Conservation (phyloP, 139 green algal genomes). For the Diplosphaera chodatii region DNA sequence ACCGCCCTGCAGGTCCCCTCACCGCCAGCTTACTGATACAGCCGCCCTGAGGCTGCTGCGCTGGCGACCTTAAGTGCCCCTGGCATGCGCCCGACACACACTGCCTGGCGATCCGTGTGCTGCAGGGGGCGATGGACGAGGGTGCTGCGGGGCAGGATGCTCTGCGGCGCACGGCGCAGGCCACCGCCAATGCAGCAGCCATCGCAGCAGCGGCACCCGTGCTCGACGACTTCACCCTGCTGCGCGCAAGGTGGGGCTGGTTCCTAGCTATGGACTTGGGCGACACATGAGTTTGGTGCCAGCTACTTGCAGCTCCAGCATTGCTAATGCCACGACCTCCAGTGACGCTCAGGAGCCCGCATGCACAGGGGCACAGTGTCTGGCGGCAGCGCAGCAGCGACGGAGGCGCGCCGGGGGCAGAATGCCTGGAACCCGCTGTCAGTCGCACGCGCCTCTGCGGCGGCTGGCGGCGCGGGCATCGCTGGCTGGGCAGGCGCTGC, state of each 20-base stretch:
- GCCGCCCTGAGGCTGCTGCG: too few relatives aligned
- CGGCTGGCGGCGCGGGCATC: not conserved
- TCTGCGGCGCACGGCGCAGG: slow-evolving; percentile 29
- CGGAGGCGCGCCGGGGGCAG: not conserved
- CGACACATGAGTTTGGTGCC: too few relatives aligned
- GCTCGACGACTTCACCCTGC: slow-evolving; percentile 49
- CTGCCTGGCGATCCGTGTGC: too few relatives aligned
- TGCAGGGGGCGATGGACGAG: slow-evolving; percentile 23
- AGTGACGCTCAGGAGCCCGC: too few relatives aligned
- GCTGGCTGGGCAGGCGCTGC: not conserved
- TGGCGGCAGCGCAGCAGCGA: not conserved
- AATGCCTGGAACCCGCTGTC: not conserved
- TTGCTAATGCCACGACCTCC: too few relatives aligned
- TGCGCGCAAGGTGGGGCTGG: slow-evolving; percentile 16
- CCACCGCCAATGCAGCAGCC: slow-evolving; percentile 40
- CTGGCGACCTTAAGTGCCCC: too few relatives aligned
- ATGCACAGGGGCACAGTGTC: not conserved
- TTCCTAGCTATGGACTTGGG: too few relatives aligned
- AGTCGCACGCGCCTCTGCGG: not conserved
- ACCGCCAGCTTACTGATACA: too few relatives aligned
- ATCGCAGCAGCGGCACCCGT: slow-evolving; percentile 21
- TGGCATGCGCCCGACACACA: too few relatives aligned
- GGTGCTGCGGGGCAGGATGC: not conserved
- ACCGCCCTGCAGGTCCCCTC: not conserved
- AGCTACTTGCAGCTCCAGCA: too few relatives aligned